Base-by-base conservation (phyloP, 768 basidiomycete species). In the Boletellus sp. region DNA sequence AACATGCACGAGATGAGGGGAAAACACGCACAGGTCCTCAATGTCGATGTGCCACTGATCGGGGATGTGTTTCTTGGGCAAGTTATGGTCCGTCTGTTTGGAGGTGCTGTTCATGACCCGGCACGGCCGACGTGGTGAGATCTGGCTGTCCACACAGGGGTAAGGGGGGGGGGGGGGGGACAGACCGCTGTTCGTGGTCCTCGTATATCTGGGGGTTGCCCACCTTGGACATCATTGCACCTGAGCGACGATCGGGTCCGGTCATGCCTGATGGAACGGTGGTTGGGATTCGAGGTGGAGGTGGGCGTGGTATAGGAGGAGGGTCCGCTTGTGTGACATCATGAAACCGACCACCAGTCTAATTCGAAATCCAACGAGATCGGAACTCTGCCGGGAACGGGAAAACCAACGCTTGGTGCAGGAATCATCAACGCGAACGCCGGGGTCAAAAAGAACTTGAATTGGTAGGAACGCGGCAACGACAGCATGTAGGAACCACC, bases 161-260 rank as follows among this genome's bases (percentile, higher is more conserved):
- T 8, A 10, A 28, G 24, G 8, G 24, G 24, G 24, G 8, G 8
- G 24, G 24, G 8, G 8, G 24, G 8, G 24, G 24, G 8, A 26
- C 12, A 43, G 45, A 74, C 77, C 73, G 73, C 55, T 80, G 78
- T 44, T 80, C 78, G 19, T 72, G 69, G 41, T 66, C 75, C 38
- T 76, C 68, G 62, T 79, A 75, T 36, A 74, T 65, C 26, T 78
- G 78, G 3, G 69, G 58, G 53, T 74, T 76, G n/a, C 76, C 77
- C 37, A 75, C 74, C 45, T 74, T 75, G 41, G 78, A 78, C 60
- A 73, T 72, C 77, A 79, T 79, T 52, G 76, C 64, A 13, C 67
- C 62, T 10, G 65, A 62, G 47, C 50, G 56, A 42, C 39, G 40
- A 35, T 63, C 55, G 16, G 12, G 17, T 5, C 42, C 36, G 1